Base-by-base conservation (phyloP, 129 eudicot genomes). In the Pulicaria dysenterica region DNA sequence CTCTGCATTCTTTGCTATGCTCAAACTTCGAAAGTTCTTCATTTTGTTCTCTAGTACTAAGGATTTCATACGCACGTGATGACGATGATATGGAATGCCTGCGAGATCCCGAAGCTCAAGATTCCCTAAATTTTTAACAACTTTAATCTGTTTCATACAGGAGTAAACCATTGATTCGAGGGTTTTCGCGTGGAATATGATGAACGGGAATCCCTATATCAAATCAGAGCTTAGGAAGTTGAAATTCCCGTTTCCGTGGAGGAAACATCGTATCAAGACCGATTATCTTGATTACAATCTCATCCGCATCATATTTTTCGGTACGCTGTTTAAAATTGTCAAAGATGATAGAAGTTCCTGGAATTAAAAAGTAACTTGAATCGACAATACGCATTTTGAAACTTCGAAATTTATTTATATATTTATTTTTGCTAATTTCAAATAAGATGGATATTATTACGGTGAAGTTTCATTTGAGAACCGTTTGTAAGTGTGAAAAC, bases 131-230 rank as follows among this genome's bases (percentile, higher is more conserved):
- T 37, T 8, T 41, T 44, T n/a, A 6, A 61, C 6, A 60, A 34
- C 44, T 15, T 47, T 57, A 15, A 57, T 56, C 34, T 57, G 8
- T 24, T 64, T 55, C 58, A 42, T 44, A 15, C 64, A 64, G 12
- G 2, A 31, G 31, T 53, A 44, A 74, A 19, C 17, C 48, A 57
- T 66, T 42, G 73, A 17, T 76, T 49, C 4, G 17, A 58, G 70
- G 36, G 69, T 47, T 76, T 65, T 31, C 31, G 41, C 60, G 15
- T 67, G n/a, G 58, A 54, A 75, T 67, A 57, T 68, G 81, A 77
- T 47, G 69, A 56, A 58, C 80, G 80, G 39, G 80, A 58, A 76
- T 76, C 80, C 80, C 80, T 46, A 76, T 76, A 67, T 48, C 42
- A 58, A 44, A 76, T 76, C 80, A 12, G 48, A 10, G 48, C 11